Evolutionary conservation across 257 asterid genomes (phyloP).

Genomic region (Solanum etuberosum): DNA sequence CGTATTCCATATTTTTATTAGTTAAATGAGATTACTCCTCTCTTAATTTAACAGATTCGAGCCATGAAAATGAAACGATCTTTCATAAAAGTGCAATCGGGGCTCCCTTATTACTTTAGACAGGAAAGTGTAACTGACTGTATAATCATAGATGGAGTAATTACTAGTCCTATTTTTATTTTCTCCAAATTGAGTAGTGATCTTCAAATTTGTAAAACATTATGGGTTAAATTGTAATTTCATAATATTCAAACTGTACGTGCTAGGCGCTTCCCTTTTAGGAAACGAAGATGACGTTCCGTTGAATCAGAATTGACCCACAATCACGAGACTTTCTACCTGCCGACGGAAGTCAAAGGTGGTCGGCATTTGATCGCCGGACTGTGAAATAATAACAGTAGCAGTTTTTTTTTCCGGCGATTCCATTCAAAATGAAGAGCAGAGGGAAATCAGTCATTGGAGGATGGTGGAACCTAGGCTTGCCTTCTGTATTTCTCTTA

Average conservation of each 20-base stretch:
- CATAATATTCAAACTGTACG: background rate
- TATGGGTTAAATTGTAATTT: background rate
- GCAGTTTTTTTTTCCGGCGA: background rate
- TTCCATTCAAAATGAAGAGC: background rate
- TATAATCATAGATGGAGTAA: background rate
- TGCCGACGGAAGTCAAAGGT: background rate
- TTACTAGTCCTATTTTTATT: background rate
- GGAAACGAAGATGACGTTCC: background rate
- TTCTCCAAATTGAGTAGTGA: background rate
- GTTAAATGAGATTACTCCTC: too few relatives aligned
- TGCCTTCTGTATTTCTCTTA: slow-evolving; percentile 3
- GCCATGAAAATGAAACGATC: too few relatives aligned
- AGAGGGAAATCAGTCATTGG: background rate
- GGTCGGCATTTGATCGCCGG: background rate
- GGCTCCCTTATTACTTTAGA: too few relatives aligned
- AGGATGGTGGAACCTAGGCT: slow-evolving; percentile 3
- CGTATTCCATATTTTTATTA: background rate
- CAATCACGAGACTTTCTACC: background rate
- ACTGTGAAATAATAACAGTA: background rate
- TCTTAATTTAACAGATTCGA: too few relatives aligned
- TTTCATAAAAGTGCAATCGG: too few relatives aligned
- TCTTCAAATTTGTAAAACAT: background rate
- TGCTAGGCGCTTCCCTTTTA: background rate
- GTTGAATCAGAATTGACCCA: background rate
- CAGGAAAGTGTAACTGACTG: background rate